Base-by-base conservation (phyloP, 2,329 filamentous ascomycete species). In the Fusarium praegraminearum region DNA sequence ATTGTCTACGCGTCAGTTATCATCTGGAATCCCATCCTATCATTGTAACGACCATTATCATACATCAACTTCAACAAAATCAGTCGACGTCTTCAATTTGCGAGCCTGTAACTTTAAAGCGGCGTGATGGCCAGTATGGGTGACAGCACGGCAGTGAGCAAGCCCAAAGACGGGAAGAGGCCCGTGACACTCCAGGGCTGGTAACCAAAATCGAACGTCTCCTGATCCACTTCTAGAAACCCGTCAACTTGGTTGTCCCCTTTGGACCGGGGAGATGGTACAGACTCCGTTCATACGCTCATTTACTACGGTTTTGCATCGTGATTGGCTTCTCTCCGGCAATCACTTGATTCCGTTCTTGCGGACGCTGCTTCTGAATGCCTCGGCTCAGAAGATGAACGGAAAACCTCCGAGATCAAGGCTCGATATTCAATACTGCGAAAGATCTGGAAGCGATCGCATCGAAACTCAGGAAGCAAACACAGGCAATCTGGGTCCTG, bases 241-340 rank as follows among this genome's bases (percentile, higher is more conserved):
- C 70, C 70, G 62, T 61, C 72, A 67, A 55, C 65, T 75, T 52
- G 71, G 72, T 67, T 69, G 58, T 57, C 59, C 72, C 72, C 70
- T 64, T 74, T 74, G 53, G 69, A 49, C 72, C 70, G 72, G 72
- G 69, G 68, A 62, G 58, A 49, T 41, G 60, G 36, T 45, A 28
- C 18, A 60, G 52, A 70, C 59, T 71, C 67, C 64, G 55, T 58
- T 24, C 33, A 18, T 15, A 50, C 20, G 16, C 40, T 46, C 44
- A 62, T 70, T 40, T 24, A 22, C 43, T 28, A 41, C 35, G 28
- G 40, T 59, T 57, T 59, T 30, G 35, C 40, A 57, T 36, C 36
- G 40, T 36, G 57, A 50, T 57, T 69, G 61, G 52, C 22, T 56
- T 47, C 40, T 44, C 45, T 45, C 44, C 54, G 44, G 67, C 36